A percentile compares a stretch with the other conserved stretches of the same genome.
Conservation (phyloP, 2,329 filamentous ascomycete species). For the Cladosporium sp. region DNA sequence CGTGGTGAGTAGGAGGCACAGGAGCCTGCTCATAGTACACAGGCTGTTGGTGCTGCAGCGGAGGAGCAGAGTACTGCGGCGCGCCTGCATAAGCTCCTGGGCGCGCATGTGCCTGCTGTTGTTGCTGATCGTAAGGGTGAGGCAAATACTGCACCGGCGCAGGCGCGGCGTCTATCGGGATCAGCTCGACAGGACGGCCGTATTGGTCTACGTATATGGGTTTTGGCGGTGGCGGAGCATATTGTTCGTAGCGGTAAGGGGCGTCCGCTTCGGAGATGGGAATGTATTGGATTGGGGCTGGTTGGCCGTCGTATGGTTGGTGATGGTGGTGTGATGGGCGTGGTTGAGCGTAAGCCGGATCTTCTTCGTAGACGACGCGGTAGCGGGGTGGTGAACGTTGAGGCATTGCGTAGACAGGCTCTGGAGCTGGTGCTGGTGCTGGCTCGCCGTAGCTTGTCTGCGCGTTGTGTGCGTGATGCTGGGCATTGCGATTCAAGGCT, state of each 20-base stretch:
- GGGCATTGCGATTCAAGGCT: constrained; percentile 12
- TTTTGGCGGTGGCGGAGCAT: constrained; percentile 20
- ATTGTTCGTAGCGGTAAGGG: constrained; percentile 16
- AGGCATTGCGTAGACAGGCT: constrained; percentile 16
- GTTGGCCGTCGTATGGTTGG: constrained; percentile 13
- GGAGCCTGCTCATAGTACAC: neutral
- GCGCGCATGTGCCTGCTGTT: constrained; percentile 10
- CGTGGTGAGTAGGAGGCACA: neutral
- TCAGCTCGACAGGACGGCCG: constrained; percentile 26
- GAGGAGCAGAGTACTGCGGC: neutral
- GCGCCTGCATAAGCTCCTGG: neutral
- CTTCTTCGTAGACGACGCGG: constrained; percentile 23
- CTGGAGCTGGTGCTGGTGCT: constrained; percentile 17
- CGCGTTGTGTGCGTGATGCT: constrained; percentile 6
- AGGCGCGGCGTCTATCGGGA: constrained; percentile 25
- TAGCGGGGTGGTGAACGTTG: constrained; percentile 21
- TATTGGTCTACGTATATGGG: constrained; percentile 32
- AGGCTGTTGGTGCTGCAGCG: neutral
- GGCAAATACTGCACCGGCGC: constrained; percentile 26
- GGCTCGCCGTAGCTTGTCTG: constrained; percentile 18
- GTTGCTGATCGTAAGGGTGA: constrained; percentile 25
- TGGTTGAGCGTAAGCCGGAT: constrained; percentile 17
- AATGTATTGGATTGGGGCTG: constrained; percentile 23
- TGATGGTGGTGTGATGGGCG: constrained; percentile 16
- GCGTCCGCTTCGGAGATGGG: constrained; percentile 18